Evolutionary conservation across 164 flowering plant genomes (phyloP).

Genomic region (Berberis thunbergii): DNA sequence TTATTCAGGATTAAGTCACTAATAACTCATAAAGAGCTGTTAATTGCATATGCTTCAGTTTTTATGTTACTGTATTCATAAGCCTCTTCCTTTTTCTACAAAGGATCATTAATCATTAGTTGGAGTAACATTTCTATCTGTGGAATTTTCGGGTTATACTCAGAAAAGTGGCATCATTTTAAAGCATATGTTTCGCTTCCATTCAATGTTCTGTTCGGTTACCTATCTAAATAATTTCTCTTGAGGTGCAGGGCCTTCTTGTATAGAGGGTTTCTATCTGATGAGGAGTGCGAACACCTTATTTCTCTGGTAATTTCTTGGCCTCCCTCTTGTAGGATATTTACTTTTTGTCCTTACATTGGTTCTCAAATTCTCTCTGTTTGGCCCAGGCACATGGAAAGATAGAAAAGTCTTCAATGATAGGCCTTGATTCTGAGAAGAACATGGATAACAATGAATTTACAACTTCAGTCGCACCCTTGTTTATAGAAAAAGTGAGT

Average conservation of each 20-base stretch:
- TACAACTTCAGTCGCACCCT: conserved; percentile 15
- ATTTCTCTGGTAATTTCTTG: conserved; percentile 49
- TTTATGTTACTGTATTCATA: too few relatives aligned
- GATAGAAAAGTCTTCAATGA: conserved; percentile 7
- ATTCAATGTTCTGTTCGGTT: conserved; percentile 4
- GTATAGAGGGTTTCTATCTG: conserved; percentile 59
- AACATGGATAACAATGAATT: not conserved
- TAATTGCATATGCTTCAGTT: too few relatives aligned
- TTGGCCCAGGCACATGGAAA: conserved; percentile 18
- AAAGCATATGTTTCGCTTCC: too few relatives aligned
- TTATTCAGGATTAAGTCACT: not conserved
- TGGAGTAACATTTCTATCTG: too few relatives aligned
- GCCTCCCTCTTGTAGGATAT: conserved; percentile 22
- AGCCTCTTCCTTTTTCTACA: too few relatives aligned
- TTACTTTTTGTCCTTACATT: not conserved
- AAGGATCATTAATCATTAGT: too few relatives aligned
- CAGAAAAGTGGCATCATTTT: too few relatives aligned
- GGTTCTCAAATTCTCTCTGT: conserved; percentile 6
- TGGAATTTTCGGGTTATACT: too few relatives aligned
- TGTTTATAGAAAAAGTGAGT: conserved; percentile 19
- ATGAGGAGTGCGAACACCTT: conserved; percentile 74
- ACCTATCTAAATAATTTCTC: conserved; percentile 8
- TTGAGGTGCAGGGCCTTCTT: conserved; percentile 56
- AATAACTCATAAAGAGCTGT: not conserved
- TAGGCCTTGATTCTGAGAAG: conserved; percentile 5